A percentile compares a stretch with the other conserved stretches of the same genome.
Evolutionary conservation across 106 monocot genomes (phyloP).

Genomic region (Dactylorhiza incarnata): DNA sequence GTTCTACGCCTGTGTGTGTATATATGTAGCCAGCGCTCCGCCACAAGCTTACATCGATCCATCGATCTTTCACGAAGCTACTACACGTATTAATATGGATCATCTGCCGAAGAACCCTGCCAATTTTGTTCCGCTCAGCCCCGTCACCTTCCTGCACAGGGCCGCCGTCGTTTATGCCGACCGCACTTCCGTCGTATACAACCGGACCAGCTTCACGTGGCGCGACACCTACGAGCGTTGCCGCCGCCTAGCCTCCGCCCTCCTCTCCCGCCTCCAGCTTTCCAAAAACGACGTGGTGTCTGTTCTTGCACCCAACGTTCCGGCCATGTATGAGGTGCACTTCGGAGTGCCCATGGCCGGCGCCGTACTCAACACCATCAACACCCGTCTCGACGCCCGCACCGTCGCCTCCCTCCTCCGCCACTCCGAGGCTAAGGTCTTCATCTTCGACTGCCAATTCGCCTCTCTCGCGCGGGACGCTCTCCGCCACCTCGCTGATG

Average conservation of each 20-base stretch:
- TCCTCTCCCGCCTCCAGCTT: slow-evolving; percentile 33
- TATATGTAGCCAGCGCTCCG: no score
- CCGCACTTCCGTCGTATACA: slow-evolving; percentile 53
- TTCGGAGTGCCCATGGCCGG: slow-evolving; percentile 89
- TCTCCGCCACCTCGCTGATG: slow-evolving; percentile 6
- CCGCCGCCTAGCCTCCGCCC: slow-evolving; percentile 52
- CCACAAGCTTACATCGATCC: no score
- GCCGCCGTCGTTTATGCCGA: slow-evolving; percentile 53
- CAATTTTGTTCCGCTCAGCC: slow-evolving; percentile 55
- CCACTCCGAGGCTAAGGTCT: slow-evolving; percentile 56
- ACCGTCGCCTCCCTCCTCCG: slow-evolving; percentile 42
- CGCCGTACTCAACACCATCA: slow-evolving; percentile 70
- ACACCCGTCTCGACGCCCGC: slow-evolving; percentile 50
- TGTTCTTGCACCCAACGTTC: slow-evolving; percentile 60
- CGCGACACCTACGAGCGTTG: slow-evolving; percentile 62
- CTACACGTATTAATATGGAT: no score
- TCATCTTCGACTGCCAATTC: slow-evolving; percentile 64
- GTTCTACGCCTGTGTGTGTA: no score
- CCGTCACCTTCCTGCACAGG: slow-evolving; percentile 53
- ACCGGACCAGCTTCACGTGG: slow-evolving; percentile 48
- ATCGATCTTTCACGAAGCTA: no score
- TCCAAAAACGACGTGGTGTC: slow-evolving; percentile 77
- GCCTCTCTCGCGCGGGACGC: slow-evolving; percentile 28
- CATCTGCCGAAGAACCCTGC: slow-evolving; percentile 43
- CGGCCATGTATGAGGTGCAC: slow-evolving; percentile 71